These are phyloP conservation scores for Oryza brachyantha DNA, from an alignment of 176 grass and related monocot genomes.

Conservation along the genomic window DNA sequence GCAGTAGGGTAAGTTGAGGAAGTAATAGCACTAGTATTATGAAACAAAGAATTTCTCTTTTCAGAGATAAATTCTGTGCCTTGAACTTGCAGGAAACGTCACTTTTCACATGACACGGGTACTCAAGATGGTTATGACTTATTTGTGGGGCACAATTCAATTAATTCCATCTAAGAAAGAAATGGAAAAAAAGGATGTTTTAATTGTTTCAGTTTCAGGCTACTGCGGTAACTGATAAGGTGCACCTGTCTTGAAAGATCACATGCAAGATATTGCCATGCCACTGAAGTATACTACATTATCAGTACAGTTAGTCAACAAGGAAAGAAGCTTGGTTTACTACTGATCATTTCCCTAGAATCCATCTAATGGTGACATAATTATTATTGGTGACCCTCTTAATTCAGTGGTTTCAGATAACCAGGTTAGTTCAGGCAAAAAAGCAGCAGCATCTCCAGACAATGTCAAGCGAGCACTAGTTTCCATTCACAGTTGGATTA, in stretches of 20 bases:
- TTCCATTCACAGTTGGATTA: background rate
- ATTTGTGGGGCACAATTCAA: background rate
- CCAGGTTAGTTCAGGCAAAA: background rate
- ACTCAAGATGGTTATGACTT: background rate
- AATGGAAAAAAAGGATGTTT: no score
- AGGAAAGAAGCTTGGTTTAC: background rate
- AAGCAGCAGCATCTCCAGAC: conserved; percentile 6
- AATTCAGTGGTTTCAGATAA: background rate
- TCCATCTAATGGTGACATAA: background rate
- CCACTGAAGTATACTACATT: background rate
- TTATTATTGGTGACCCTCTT: background rate
- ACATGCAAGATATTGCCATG: conserved; percentile 2
- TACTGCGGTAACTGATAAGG: background rate
- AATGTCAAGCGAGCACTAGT: background rate
- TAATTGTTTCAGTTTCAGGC: background rate
- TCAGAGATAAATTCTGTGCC: background rate
- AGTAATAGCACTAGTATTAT: background rate
- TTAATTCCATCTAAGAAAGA: background rate
- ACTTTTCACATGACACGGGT: background rate
- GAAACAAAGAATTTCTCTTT: background rate
- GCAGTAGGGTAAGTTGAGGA: background rate
- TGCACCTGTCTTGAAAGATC: background rate
- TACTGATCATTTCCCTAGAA: background rate
- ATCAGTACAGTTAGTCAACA: background rate
- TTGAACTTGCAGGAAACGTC: background rate